Evolutionary conservation across 2,329 filamentous ascomycete species (phyloP), one percentile per base, ranked within the genome.

Genomic region (Colletotrichum lentis): DNA sequence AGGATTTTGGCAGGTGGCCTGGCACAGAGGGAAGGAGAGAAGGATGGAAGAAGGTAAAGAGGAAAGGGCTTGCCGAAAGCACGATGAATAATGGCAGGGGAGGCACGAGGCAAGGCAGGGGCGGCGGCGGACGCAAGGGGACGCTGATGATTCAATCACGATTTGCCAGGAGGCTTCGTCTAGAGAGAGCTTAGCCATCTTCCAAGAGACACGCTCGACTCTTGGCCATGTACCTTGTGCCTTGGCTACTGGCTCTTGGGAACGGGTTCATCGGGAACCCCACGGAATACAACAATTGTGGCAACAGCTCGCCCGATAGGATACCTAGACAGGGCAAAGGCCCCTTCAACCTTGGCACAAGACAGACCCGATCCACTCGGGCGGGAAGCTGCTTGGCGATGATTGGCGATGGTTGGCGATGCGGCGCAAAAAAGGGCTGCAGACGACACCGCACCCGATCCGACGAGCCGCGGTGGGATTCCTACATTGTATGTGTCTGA

Each of bases 281-380:
- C 31, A 35, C 31, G 31, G 8, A 10, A 10, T 35, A 31, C 31
- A 35, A 10, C 31, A 35, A 7, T 35, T 35, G 31, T 10, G 10
- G 31, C 31, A 10, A 31, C 8, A 31, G 27, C 27, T 7, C 27
- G 27, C 27, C 7, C 31, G 31, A 10, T 35, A 35, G 31, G 31
- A 11, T 10, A n/a, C n/a, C n/a, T n/a, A 35, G 31, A 35, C 1
- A 35, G 31, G 2, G 31, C 31, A 35, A 24, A 24, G 7, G 31
- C 31, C 31, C 31, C 31, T 35, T 10, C 8, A 35, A 35, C 16
- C 60, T 63, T 67, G 60, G 60, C 64, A 43, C 27, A 53, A 65
- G 65, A 52, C 60, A 65, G 65, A 52, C 60, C 65, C 65, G 54
- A 68, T 64, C 65, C 61, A 56, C 65, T 62, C 43, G 60, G 47